phyloP scores from a whole-genome alignment of 1,284 basidiomycete species.

The Clitocybe nebularis region DNA sequence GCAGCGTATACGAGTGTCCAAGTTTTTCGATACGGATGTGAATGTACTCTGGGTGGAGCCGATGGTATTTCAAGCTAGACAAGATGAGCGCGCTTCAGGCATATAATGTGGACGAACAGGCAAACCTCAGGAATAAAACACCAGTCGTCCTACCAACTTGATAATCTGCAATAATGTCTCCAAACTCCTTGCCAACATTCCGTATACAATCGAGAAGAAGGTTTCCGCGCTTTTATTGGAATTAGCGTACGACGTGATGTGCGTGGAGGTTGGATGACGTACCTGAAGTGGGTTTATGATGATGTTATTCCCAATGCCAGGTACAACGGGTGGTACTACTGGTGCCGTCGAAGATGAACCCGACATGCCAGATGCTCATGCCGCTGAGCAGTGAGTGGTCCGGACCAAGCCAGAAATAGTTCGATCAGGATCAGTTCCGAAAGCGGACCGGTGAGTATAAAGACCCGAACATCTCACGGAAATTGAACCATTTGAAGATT shows the following conservation, averaged over 20 bases:
- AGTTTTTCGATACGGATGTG: slow-evolving; percentile 88
- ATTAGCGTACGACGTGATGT: background rate
- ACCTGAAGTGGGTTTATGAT: slow-evolving; percentile 61
- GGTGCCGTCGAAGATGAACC: slow-evolving; percentile 1
- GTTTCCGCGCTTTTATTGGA: slow-evolving; percentile 71
- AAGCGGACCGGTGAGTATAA: too few relatives aligned
- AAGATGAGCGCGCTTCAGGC: slow-evolving; percentile 1
- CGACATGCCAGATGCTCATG: slow-evolving; percentile 5
- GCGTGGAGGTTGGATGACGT: too few relatives aligned
- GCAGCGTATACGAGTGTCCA: slow-evolving; percentile 74
- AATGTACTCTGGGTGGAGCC: slow-evolving; percentile 97
- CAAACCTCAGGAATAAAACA: slow-evolving; percentile 86
- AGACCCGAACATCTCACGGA: too few relatives aligned
- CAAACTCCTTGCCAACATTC: slow-evolving; percentile 91
- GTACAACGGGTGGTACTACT: slow-evolving; percentile 56
- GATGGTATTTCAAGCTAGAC: slow-evolving; percentile 86
- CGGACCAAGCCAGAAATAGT: too few relatives aligned
- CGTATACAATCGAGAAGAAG: slow-evolving; percentile 82
- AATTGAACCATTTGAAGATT: too few relatives aligned
- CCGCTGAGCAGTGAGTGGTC: too few relatives aligned
- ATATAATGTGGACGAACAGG: slow-evolving; percentile 1
- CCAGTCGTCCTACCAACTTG: slow-evolving; percentile 95
- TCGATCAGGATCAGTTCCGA: too few relatives aligned
- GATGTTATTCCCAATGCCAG: slow-evolving; percentile 70
- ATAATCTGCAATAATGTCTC: slow-evolving; percentile 91